Base-by-base conservation (phyloP, 1,284 basidiomycete genomes). In the Cutaneotrichosporon sp. region DNA sequence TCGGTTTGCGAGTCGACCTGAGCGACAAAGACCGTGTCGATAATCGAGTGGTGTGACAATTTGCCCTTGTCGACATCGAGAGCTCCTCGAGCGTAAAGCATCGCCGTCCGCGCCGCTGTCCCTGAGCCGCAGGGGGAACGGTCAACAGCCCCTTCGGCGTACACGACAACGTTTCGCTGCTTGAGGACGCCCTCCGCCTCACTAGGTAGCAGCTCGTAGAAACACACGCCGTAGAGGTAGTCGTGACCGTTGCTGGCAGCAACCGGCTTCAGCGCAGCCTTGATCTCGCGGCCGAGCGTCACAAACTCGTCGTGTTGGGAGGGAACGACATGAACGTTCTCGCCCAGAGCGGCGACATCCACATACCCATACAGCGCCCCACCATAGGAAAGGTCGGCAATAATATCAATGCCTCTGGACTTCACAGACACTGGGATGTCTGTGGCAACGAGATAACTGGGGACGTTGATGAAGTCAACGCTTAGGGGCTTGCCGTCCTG, bases 291-390 rank as follows among this genome's bases (percentile, higher is more conserved):
- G 9, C 62, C 61, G 12, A 63, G 29, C 4, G 16, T 49, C 47
- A 71, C 66, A 41, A 78, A 57, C 34, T 69, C 66, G 38, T 62
- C 59, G 22, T 73, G 38, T 33, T 58, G n/a, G 8, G 55, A 37
- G 10, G 74, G 54, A 20, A 31, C 29, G 29, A 31, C 29, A 5
- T 63, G 60, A 17, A 61, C 51, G 5, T 54, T 44, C 49, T 77
- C 75, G 1, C 76, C 76, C 12, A 78, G 66, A 45, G 68, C 68
- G 20, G 55, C 44, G 9, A 70, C 72, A 6, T 65, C 59, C 33
- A 78, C 73, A 39, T 76, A 64, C 5, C 70, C 77, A 57, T 79
- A 79, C 61, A 75, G 77, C 12, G 78, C 77, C 5, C 78, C 78
- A 32, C 77, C 77, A 44, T 72, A 79, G 11, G 71, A 63, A 33